Evolutionary conservation across 2,329 filamentous ascomycete genomes (phyloP).

Genomic region (Scopulariopsis brevicaulis): DNA sequence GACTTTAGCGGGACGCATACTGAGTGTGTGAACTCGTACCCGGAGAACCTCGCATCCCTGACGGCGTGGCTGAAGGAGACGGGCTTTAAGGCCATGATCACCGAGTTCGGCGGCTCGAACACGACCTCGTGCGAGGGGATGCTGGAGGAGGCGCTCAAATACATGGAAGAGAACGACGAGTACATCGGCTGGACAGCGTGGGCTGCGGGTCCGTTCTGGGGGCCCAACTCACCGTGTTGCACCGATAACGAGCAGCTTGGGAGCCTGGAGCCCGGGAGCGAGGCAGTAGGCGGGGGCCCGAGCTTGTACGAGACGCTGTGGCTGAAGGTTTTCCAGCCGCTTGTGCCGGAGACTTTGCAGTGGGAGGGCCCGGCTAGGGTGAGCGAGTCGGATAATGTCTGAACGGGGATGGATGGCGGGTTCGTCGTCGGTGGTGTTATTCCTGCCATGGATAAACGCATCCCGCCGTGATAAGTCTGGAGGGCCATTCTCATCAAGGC

Average conservation of each 20-base stretch:
- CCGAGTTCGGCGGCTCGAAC: conserved; percentile 39
- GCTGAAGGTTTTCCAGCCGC: conserved; percentile 28
- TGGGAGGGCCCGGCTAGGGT: conserved; percentile 17
- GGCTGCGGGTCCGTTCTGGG: conserved; percentile 4
- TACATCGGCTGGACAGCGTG: conserved; percentile 4
- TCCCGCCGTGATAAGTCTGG: too few relatives aligned
- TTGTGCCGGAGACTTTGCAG: conserved; percentile 27
- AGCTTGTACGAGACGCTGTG: conserved; percentile 34
- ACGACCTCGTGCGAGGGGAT: background rate
- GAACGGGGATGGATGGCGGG: too few relatives aligned
- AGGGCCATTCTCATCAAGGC: too few relatives aligned
- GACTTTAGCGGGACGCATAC: conserved; percentile 38
- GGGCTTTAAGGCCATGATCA: conserved; percentile 40
- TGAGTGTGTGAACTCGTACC: conserved; percentile 32
- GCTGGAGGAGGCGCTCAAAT: conserved; percentile 1
- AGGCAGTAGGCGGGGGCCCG: conserved; percentile 26
- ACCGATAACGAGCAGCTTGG: conserved; percentile 26
- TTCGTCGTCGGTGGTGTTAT: too few relatives aligned
- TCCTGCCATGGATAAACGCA: too few relatives aligned
- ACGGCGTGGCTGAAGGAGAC: conserved; percentile 44
- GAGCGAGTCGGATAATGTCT: background rate
- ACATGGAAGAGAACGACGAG: conserved; percentile 3
- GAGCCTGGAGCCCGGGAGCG: conserved; percentile 33
- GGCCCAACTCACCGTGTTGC: conserved; percentile 16
- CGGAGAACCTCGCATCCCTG: conserved; percentile 33